Base-by-base conservation (phyloP, 2,329 filamentous ascomycete species). In the Fusarium newnesense region DNA sequence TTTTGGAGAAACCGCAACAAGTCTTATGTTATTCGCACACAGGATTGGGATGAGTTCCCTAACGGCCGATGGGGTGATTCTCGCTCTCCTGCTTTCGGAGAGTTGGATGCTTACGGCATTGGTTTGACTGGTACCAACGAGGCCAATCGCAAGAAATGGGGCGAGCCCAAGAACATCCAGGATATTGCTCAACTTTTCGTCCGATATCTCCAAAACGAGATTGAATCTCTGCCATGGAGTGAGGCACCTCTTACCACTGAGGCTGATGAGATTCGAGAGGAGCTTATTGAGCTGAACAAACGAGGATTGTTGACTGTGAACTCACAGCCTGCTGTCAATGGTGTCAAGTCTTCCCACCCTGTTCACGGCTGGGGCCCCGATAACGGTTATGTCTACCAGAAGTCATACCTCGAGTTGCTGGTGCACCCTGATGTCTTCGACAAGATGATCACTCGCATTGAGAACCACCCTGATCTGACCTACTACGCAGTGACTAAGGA, bases 51-150 rank as follows among this genome's bases (percentile, higher is more conserved):
- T 78, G 96, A 99, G 82, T 99, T 98, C 78, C 96, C 96, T 63
- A 99, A 99, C 86, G 96, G 96, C 52, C 93, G 96, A 82, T 99
- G 96, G 96, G 97, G 96, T 83, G 96, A 99, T 83, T 96, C 95
- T 59, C 90, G 96, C 73, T 98, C 96, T 66, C 96, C 96, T 69
- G 96, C 96, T 57, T 99, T 98, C 79, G 96, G 96, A 78, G 95
- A 98, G 83, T 86, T 98, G 59, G 96, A 98, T 83, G 92, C 94
- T 13, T 98, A 99, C 79, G 96, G 95, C 47, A 94, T 98, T 77
- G 95, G 95, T 49, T 84, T 99, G 77, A 97, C 96, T 75, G 96
- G 96, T 36, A 97, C 94, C 58, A 99, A 97, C 80, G 95, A 98
- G 83, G 93, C 96, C 78, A 98, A 98, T 83, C 93, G 95, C 78